Base-by-base conservation (phyloP, 768 basidiomycete genomes). In the Coprinopsis marcescibilis region DNA sequence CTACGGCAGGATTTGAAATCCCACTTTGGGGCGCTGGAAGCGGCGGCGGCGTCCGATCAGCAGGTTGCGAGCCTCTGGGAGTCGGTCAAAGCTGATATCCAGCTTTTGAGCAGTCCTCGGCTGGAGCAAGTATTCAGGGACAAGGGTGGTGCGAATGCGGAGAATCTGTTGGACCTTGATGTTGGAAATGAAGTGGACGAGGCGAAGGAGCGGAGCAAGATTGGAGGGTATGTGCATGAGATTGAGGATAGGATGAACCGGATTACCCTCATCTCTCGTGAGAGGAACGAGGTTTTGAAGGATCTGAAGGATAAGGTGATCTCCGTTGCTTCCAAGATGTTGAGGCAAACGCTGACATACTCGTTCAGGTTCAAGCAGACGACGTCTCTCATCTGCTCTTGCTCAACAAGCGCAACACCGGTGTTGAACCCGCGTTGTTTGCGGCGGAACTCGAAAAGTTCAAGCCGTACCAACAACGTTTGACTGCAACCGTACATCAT, bases 371-470 rank as follows among this genome's bases (percentile, higher is more conserved):
- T 38, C 96, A 97, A 80, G 72, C 76, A 21, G 96, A 99, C 65
- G 96, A 99, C 54, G 95, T 98, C 21, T 99, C 95, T 0, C 91
- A 95, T 60, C 74, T 96, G 1, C 78, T 98, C 0, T 76, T 99
- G 3, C 77, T 97, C 40, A 95, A 95, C 61, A 81, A 91, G 25
- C 85, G 92, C 20, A 87, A 92, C 53, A 73, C 79, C 12, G 78
- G 78, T 19, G 85, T 87, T 8, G 92, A 97, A 54, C 85, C 88
- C 0, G 77, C 89, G 0, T 71, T 99, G 14, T 99, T 98, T 55
- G 89, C 92, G 0, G 78, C 85, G 7, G 93, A 98, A 61, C 77
- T 98, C 17, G 95, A 97, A 66, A 99, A 98, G 65, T 98, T 97
- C 71, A 75, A 80, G 17, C 90, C 93, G 0, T 93, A 89, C 58